Conservation (phyloP, 2,329 filamentous ascomycete genomes). For the Pseudocercospora fijiensis region DNA sequence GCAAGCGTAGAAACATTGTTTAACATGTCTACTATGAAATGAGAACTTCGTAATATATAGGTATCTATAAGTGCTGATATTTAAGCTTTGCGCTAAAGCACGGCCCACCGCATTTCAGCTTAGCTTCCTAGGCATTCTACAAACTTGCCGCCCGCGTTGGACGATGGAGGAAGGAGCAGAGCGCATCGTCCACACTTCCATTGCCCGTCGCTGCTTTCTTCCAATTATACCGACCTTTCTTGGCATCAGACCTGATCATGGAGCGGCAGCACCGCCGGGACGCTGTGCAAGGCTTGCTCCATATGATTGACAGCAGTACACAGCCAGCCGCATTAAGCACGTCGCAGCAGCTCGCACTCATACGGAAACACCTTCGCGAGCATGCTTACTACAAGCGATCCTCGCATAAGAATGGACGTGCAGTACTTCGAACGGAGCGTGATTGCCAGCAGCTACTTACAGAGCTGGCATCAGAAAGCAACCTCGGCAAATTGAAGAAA, state of each 20-base stretch:
- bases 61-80: no score
- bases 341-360: neutral
- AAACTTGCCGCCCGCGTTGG: no score
- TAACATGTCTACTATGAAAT: no score
- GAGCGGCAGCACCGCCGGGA: neutral
- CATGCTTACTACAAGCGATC: neutral
- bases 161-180: no score
- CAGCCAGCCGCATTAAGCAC: no score
- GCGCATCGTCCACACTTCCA: no score
- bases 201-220: neutral
- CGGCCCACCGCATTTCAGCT: no score
- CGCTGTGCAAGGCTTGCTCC: neutral
- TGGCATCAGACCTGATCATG: neutral
- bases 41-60: no score
- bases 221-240: neutral
- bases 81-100: no score
- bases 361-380: neutral
- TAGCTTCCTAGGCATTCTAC: no score
- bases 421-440: neutral
- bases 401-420: neutral
- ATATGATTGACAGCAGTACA: neutral
- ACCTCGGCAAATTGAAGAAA: neutral
- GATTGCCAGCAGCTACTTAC: neutral
- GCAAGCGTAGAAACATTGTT: no score
- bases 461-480: neutral